These are phyloP conservation scores for Nepenthes gracilis DNA, from an alignment of 148 eudicot species.

Conservation along the genomic window DNA sequence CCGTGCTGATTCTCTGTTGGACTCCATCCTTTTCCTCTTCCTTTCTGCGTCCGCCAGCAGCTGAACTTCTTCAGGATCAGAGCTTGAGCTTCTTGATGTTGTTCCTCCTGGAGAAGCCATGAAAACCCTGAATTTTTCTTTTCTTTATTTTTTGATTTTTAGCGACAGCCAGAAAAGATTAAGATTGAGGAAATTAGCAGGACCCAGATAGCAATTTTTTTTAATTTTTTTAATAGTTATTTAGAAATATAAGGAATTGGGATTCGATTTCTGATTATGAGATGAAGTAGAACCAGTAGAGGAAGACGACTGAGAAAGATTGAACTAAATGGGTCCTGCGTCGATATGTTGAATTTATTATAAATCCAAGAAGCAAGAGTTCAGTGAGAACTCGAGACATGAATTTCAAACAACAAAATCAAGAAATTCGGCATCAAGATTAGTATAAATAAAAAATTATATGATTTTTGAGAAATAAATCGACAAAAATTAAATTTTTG, in stretches of 20 bases:
- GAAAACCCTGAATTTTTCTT: neutral
- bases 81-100: conserved; percentile 38
- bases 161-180: too few relatives aligned
- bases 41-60: conserved; percentile 29
- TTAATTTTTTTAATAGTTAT: too few relatives aligned
- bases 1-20: conserved; percentile 79
- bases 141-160: neutral
- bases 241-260: too few relatives aligned
- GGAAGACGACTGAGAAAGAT: conserved; percentile 92
- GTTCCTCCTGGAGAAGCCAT: conserved; percentile 61
- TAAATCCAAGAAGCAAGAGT: conserved; percentile 66
- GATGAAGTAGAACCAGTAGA: conserved; percentile 83
- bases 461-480: too few relatives aligned
- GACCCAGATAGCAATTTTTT: too few relatives aligned
- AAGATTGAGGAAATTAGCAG: too few relatives aligned
- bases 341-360: conserved; percentile 77
- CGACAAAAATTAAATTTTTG: too few relatives aligned
- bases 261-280: conserved; percentile 22
- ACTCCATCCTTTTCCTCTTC: conserved; percentile 59
- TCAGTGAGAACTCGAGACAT: conserved; percentile 90
- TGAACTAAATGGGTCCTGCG: conserved; percentile 92
- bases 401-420: conserved; percentile 71
- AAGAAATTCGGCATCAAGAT: conserved; percentile 44
- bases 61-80: conserved; percentile 26
- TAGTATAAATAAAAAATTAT: too few relatives aligned